A percentile compares a stretch with the other conserved stretches of the same genome.
phyloP scores from a whole-genome alignment of 202 grass and related monocot genomes.

The Zoysia matrella region DNA sequence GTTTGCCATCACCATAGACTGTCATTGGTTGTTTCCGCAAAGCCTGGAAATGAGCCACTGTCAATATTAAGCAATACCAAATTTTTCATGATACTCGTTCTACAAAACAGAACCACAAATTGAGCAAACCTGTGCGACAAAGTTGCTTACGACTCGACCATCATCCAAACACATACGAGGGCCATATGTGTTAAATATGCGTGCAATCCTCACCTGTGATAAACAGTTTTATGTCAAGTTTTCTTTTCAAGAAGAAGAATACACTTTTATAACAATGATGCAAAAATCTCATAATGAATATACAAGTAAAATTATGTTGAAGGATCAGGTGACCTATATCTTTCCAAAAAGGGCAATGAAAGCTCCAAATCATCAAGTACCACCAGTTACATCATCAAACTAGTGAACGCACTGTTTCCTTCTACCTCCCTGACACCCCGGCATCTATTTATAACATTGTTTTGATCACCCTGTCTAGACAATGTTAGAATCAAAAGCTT shows the following conservation, averaged over 20 bases:
- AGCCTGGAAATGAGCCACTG: constrained; percentile 55
- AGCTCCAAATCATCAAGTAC: neutral
- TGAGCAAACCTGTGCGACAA: constrained; percentile 84
- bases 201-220: constrained; percentile 87
- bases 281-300: constrained; percentile 6
- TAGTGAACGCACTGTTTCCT: neutral
- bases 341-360: neutral
- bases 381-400: neutral
- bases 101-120: constrained; percentile 19
- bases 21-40: constrained; percentile 90
- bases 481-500: neutral
- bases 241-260: constrained; percentile 23
- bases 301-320: neutral
- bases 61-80: constrained; percentile 24
- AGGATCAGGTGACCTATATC: neutral
- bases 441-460: neutral
- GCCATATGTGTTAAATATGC: constrained; percentile 98
- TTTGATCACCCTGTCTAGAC: constrained; percentile 7
- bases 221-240: constrained; percentile 39
- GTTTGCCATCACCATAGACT: constrained; percentile 95
- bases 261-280: neutral
- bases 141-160: constrained; percentile 96
- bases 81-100: constrained; percentile 21
- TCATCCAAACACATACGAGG: constrained; percentile 98
- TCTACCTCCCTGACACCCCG: neutral